Conservation (phyloP, 169 alveolate species). For the Plasmodium yoelii region DNA sequence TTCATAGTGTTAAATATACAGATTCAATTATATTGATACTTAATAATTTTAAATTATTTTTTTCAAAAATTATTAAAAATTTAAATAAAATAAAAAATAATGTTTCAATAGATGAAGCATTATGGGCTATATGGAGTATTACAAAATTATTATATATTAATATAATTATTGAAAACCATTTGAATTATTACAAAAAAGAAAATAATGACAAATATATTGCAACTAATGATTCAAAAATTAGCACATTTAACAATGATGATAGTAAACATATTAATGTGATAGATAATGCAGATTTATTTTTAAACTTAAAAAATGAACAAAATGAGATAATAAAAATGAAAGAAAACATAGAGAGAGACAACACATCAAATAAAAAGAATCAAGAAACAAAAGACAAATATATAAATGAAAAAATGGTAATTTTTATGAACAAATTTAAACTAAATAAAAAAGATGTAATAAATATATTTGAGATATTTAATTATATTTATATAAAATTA, state of each 20-base stretch:
- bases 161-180: not conserved
- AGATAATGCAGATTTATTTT: not conserved
- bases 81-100: constrained; percentile 32
- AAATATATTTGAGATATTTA: constrained; percentile 31
- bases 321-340: not conserved
- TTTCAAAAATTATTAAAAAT: constrained; percentile 5
- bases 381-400: not conserved
- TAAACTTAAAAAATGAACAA: not conserved
- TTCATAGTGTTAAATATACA: not conserved
- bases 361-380: not conserved
- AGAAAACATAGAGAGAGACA: not conserved
- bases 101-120: constrained; percentile 60
- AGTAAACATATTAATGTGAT: not conserved
- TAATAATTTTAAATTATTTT: constrained; percentile 25
- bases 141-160: constrained; percentile 43
- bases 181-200: not conserved
- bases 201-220: not conserved
- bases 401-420: not conserved
- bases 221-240: not conserved
- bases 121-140: constrained; percentile 70
- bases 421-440: constrained; percentile 31
- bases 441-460: constrained; percentile 1
- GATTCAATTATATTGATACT: not conserved
- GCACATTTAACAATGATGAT: not conserved
- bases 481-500: constrained; percentile 35